phyloP scores from a whole-genome alignment of 176 grass and related monocot species.

The Paspalum notatum region DNA sequence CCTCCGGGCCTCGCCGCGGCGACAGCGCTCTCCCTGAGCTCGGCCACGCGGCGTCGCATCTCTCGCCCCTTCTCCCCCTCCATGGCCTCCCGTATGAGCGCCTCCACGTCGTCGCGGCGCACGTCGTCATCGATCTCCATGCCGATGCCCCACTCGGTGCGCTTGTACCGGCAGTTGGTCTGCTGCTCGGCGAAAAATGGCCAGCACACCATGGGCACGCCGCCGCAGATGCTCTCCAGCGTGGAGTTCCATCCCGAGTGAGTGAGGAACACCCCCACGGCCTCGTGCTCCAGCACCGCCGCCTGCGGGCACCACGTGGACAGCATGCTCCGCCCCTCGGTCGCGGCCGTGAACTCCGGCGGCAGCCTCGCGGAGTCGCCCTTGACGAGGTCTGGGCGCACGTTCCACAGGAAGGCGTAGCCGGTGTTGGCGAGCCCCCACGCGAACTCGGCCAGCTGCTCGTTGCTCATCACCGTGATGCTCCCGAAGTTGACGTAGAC shows the following conservation, averaged over 20 bases:
- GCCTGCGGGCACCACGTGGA: conserved; percentile 58
- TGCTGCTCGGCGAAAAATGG: conserved; percentile 72
- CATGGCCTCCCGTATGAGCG: conserved; percentile 46
- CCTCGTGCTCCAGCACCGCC: conserved; percentile 48
- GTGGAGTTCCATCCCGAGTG: conserved; percentile 92
- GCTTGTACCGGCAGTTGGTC: conserved; percentile 60
- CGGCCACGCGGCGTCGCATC: conserved; percentile 5
- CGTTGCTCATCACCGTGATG: conserved; percentile 51
- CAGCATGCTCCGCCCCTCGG: conserved; percentile 30
- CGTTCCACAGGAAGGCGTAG: conserved; percentile 58
- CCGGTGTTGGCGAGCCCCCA: conserved; percentile 56
- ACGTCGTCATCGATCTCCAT: conserved; percentile 48
- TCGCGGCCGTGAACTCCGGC: conserved; percentile 8
- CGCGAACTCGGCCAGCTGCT: conserved; percentile 56
- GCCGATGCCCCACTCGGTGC: conserved; percentile 56
- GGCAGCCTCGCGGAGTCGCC: conserved; percentile 29
- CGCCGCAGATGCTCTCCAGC: conserved; percentile 58
- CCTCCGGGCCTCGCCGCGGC: conserved; percentile 1
- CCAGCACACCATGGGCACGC: conserved; percentile 59
- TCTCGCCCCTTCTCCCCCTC: conserved; percentile 37
- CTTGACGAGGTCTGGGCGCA: conserved; percentile 53
- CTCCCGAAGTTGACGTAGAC: conserved; percentile 69
- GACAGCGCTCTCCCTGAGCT: conserved; percentile 25
- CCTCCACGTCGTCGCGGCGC: conserved; percentile 11
- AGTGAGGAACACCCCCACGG: conserved; percentile 75